Base-by-base conservation (phyloP, 2,329 filamentous ascomycete species). In the Cercospora sp. region DNA sequence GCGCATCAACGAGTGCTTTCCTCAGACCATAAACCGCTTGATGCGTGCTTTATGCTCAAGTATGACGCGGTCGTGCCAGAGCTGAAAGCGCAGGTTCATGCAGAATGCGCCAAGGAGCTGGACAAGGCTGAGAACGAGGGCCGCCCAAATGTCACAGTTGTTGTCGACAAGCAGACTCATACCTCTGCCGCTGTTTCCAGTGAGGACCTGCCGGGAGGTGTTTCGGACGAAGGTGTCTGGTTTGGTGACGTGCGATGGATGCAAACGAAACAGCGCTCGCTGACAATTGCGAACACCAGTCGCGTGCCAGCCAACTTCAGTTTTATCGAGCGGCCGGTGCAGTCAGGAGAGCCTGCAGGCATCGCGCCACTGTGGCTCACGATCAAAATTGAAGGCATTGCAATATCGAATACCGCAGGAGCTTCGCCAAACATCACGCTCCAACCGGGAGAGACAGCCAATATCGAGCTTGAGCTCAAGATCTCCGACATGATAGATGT, bases 201-300 rank as follows among this genome's bases (percentile, higher is more conserved):
- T 30, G 66, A 68, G 30, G 63, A 55, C n/a, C 26, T 66, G 32
- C 68, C 66, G 5, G 58, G 57, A 1, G 80, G 82, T 28, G 77
- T 77, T 16, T 79, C 82, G 32, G 79, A 83, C 24, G 82, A 89
- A 74, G 87, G 88, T 1, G 86, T 98, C 0, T 88, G 94, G 74
- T 95, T 98, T 78, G 94, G 93, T 0, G 82, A 89, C 3, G 82
- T 97, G 1, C 83, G 85, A 2, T 96, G 91, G 74, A 84, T 90
- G 45, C 86, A 90, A 68, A 86, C 84, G 7, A 88, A 90, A 72
- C 85, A 83, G 8, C 86, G 90, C 4, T 87, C 85, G 3, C 78
- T 98, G 53, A 98, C 94, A 0, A 88, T 99, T 65, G 95, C 95
- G 28, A 99, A 99, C 74, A 99, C 95, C 0, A 91, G 95, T 2